Percentiles rank a stretch among this genome's conserved stretches.
phyloP scores from a whole-genome alignment of 257 asterid genomes.

The Mentha longifolia region DNA sequence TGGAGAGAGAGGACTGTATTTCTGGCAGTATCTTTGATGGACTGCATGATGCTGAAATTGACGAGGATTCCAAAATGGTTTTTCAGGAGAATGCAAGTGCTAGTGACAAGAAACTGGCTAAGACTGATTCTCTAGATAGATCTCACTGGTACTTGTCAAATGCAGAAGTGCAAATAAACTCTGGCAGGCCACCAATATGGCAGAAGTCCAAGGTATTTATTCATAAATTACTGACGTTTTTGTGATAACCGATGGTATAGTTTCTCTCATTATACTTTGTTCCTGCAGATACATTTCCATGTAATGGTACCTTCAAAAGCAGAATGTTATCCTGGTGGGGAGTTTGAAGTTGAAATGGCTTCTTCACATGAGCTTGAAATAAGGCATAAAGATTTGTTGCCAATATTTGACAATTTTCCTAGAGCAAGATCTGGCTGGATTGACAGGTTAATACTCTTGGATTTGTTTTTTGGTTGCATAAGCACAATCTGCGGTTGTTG shows the following conservation, averaged over 20 bases:
- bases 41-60: conserved; percentile 42
- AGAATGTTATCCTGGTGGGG: conserved; percentile 50
- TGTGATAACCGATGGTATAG: conserved; percentile 23
- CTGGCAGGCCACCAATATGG: conserved; percentile 65
- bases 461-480: conserved; percentile 22
- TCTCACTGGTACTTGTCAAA: conserved; percentile 59
- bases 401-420: conserved; percentile 58
- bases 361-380: conserved; percentile 60
- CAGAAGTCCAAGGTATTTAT: conserved; percentile 58
- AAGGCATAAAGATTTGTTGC: conserved; percentile 58
- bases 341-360: conserved; percentile 63
- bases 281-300: conserved; percentile 57
- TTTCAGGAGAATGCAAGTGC: conserved; percentile 35
- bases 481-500: background rate
- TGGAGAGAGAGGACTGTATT: conserved; percentile 63
- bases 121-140: conserved; percentile 50
- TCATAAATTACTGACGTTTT: background rate
- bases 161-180: conserved; percentile 72
- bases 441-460: conserved; percentile 45
- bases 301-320: conserved; percentile 49
- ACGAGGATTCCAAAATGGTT: conserved; percentile 41
- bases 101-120: conserved; percentile 39
- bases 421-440: conserved; percentile 50
- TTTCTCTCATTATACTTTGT: conserved; percentile 32
- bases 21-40: conserved; percentile 53